Evolutionary conservation across 2,329 filamentous ascomycete species (phyloP).

Genomic region (Arthrobotrys entomopaga): DNA sequence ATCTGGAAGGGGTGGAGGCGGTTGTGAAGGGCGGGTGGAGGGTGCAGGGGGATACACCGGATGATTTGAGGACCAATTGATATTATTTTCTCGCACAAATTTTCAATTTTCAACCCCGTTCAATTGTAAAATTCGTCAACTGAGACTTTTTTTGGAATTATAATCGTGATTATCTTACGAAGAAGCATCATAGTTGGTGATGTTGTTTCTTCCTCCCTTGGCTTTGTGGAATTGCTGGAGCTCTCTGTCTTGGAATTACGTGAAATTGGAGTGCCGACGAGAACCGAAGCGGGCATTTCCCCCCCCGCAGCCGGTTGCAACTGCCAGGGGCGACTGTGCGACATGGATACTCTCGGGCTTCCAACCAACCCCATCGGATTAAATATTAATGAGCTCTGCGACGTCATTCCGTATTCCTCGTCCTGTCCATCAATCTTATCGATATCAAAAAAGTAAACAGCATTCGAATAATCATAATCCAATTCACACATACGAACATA

Average conservation of each 20-base stretch:
- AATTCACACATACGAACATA: constrained; percentile 1
- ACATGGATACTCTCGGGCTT: constrained; percentile 16
- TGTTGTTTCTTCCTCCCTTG: no score
- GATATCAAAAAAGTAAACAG: background rate
- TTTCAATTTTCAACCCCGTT: no score
- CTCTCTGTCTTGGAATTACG: no score
- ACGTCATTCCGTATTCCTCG: constrained; percentile 15
- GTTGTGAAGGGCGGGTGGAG: constrained; percentile 68
- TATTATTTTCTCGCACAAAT: background rate
- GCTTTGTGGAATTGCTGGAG: background rate
- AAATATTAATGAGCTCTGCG: constrained; percentile 7
- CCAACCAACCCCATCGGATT: background rate
- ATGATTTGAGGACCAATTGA: constrained; percentile 61
- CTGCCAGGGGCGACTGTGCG: background rate
- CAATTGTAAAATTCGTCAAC: background rate
- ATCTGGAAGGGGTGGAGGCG: constrained; percentile 66
- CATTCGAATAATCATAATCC: background rate
- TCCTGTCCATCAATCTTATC: background rate
- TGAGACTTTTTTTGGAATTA: background rate
- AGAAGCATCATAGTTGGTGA: no score
- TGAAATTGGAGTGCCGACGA: constrained; percentile 32
- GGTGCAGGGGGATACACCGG: constrained; percentile 68
- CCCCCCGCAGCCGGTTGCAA: background rate
- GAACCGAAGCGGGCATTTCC: constrained; percentile 31
- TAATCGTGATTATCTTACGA: background rate